These are phyloP conservation scores for Aspergillus cristatus DNA, from an alignment of 495 filamentous ascomycete genomes.

Conservation along the genomic window DNA sequence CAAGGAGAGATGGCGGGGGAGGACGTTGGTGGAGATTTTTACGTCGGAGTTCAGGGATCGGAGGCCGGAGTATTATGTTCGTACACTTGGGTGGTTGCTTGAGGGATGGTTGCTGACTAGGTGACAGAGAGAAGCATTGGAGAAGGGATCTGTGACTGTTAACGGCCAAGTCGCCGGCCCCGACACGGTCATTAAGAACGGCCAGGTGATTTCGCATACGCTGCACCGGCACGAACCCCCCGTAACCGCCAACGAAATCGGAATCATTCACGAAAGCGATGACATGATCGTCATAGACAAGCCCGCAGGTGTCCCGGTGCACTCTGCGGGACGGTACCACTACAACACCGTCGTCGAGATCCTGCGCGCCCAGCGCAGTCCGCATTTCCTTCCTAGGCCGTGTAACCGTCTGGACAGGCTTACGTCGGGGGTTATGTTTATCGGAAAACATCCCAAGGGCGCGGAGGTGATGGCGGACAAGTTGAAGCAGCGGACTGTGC, in stretches of 20 bases:
- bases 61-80: slow-evolving; percentile 75
- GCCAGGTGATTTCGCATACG: slow-evolving; percentile 84
- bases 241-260: slow-evolving; percentile 67
- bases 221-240: slow-evolving; percentile 94
- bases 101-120: neutral
- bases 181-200: slow-evolving; percentile 59
- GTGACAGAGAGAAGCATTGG: slow-evolving; percentile 68
- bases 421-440: slow-evolving; percentile 96
- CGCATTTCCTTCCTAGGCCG: slow-evolving; percentile 64
- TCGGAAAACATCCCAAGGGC: slow-evolving; percentile 72
- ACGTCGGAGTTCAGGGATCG: slow-evolving; percentile 79
- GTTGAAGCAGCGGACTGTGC: slow-evolving; percentile 64
- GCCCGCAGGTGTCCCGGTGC: slow-evolving; percentile 87
- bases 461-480: slow-evolving; percentile 67
- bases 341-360: slow-evolving; percentile 93
- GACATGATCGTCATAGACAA: slow-evolving; percentile 94
- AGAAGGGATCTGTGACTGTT: slow-evolving; percentile 60
- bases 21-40: slow-evolving; percentile 72
- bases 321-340: slow-evolving; percentile 89
- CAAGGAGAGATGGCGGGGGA: slow-evolving; percentile 81
- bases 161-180: slow-evolving; percentile 56
- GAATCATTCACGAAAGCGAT: slow-evolving; percentile 81
- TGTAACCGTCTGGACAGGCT: slow-evolving; percentile 92
- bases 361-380: slow-evolving; percentile 65
- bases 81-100: neutral